Conservation (phyloP, 2,329 filamentous ascomycete genomes). For the Aspergillus quadrilineatus region DNA sequence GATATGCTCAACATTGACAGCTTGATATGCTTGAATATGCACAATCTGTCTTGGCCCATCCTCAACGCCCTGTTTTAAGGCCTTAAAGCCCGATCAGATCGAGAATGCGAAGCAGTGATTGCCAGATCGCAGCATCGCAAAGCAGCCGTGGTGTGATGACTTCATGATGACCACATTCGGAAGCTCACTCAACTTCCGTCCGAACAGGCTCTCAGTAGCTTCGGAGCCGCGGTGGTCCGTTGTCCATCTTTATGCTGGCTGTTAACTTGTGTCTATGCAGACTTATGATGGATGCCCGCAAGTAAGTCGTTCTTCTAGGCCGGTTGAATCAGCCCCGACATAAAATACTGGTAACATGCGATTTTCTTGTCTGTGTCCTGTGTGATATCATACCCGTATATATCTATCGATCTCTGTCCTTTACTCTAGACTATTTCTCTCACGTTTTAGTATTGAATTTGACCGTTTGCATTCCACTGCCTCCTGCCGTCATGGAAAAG, state of each 20-base stretch:
- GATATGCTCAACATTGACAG: background rate
- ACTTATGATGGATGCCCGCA: background rate
- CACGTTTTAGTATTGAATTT: background rate
- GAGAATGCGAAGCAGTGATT: background rate
- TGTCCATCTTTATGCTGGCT: background rate
- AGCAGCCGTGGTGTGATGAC: slow-evolving; percentile 4
- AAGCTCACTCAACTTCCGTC: background rate
- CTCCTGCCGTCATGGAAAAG: slow-evolving; percentile 1
- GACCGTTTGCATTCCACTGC: background rate
- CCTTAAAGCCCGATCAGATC: background rate
- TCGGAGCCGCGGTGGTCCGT: slow-evolving; percentile 3
- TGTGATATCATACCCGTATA: background rate
- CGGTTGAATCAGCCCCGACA: background rate
- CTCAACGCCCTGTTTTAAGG: background rate
- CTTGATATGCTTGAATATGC: background rate
- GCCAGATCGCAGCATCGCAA: background rate
- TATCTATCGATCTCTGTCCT: background rate
- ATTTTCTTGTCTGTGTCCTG: background rate
- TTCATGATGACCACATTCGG: slow-evolving; percentile 11
- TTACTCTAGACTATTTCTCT: background rate
- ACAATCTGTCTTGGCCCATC: background rate
- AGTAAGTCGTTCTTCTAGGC: background rate
- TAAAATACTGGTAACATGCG: background rate
- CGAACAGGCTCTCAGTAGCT: background rate
- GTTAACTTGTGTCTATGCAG: background rate